Base-by-base conservation (phyloP, 225 moss, liverwort and hornwort genomes). In the Marchantia polymorpha region DNA sequence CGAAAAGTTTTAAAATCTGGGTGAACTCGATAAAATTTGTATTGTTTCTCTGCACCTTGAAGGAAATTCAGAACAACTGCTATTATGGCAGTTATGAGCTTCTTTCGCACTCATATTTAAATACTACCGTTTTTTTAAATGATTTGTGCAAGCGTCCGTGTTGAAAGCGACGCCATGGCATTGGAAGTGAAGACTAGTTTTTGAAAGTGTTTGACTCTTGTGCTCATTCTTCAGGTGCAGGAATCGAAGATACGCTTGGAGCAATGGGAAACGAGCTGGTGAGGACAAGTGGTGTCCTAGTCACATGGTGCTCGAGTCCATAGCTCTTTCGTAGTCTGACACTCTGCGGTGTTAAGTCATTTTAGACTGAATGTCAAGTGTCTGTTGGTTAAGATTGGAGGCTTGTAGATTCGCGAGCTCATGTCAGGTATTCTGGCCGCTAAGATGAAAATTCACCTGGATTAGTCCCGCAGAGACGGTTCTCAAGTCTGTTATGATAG, bases 261-360 rank as follows among this genome's bases (percentile, higher is more conserved):
- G 81, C 88, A 83, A 81, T 96, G 96, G 96, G 91, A 92, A 77
- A 65, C 31, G 64, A 79, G 71, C 79, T 91, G 91, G 96, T 96
- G 63, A 80, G 84, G 74, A 29, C 6, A 6, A 29, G 27, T 12
- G 30, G 61, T 23, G 23, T 23, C 61, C 7, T 7, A 61, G 23
- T 7, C 23, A 23, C 19, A 16, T 2, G 2, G 3, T 17, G 60
- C 23, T 23, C 61, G n/a, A 22, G 23, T 61, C 16, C 59, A 20
- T 59, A 61, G 61, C 2, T 2, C 39, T 61, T 61, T 19, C 61
- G 65, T 12, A 31, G 3, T 69, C 46, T 4, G 39, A 39, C 31
- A 39, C 12, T 69, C 27, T 69, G 46, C 10, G 20, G 39, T 69
- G 46, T 46, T 9, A 17, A 0, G 13, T 65, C 27, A 12, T 26